Percentiles rank a stretch among this genome's conserved stretches.
These are phyloP conservation scores for Sporisorium sorghi DNA, from an alignment of 1,284 basidiomycete genomes.

Conservation along the genomic window DNA sequence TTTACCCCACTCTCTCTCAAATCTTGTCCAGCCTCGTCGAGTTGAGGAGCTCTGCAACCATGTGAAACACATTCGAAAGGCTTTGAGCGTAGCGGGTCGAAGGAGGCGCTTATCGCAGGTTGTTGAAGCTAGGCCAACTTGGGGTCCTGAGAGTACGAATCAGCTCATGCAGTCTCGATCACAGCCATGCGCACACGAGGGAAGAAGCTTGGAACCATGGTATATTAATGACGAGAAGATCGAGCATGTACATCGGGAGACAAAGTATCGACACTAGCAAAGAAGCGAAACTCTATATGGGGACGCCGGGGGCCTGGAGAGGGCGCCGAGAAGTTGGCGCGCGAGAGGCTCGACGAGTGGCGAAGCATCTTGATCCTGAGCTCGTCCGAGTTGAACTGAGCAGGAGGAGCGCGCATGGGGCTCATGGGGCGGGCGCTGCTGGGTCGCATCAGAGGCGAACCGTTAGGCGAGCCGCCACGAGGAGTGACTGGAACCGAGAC, in stretches of 20 bases:
- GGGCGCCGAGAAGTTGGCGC: slow-evolving; percentile 31
- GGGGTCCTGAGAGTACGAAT: no score
- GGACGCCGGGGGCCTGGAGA: slow-evolving; percentile 38
- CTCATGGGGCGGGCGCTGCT: slow-evolving; percentile 40
- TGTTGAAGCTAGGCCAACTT: no score
- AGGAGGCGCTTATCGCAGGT: no score
- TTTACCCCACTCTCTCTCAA: neutral
- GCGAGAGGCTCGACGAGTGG: slow-evolving; percentile 28
- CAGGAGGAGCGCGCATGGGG: slow-evolving; percentile 39
- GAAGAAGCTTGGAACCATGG: neutral
- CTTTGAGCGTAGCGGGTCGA: no score
- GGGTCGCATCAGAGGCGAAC: slow-evolving; percentile 24
- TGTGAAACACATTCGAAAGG: no score
- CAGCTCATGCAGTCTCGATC: no score
- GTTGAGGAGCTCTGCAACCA: no score
- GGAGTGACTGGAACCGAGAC: slow-evolving; percentile 29
- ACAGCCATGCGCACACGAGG: neutral
- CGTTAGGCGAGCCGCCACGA: slow-evolving; percentile 18
- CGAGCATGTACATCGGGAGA: no score
- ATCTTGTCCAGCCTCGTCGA: neutral
- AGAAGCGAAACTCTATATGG: slow-evolving; percentile 2
- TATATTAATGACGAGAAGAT: neutral
- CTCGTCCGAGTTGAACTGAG: slow-evolving; percentile 40
- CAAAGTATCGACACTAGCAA: neutral
- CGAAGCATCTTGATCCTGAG: slow-evolving; percentile 48